Conservation (phyloP, 306 rosid species). For the Malus asiatica region DNA sequence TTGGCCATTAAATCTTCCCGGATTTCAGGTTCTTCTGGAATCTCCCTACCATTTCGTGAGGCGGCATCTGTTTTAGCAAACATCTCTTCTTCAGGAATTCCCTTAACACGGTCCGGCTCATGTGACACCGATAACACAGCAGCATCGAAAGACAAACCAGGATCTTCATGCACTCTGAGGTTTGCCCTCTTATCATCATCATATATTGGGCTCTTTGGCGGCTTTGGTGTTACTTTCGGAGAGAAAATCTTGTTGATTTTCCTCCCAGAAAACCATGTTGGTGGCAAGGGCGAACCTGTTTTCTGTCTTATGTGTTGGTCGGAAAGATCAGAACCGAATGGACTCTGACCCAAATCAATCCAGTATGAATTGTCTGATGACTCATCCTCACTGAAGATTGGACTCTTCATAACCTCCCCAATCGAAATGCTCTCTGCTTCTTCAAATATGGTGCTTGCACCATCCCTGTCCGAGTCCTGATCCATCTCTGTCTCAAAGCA, state of each 20-base stretch:
- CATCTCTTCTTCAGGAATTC: slow-evolving; percentile 75
- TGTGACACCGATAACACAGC: slow-evolving; percentile 75
- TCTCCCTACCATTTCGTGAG: slow-evolving; percentile 31
- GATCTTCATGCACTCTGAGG: slow-evolving; percentile 43
- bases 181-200: slow-evolving; percentile 45
- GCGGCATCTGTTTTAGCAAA: slow-evolving; percentile 32
- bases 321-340: slow-evolving; percentile 64
- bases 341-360: slow-evolving; percentile 98
- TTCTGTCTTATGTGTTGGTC: slow-evolving; percentile 52
- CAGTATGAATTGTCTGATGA: slow-evolving; percentile 84
- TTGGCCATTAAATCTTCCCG: slow-evolving; percentile 44
- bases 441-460: slow-evolving; percentile 90
- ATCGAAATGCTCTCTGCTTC: slow-evolving; percentile 82
- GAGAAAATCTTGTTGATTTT: slow-evolving; percentile 46
- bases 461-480: slow-evolving; percentile 94
- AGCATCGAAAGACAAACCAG: slow-evolving; percentile 85
- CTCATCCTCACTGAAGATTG: slow-evolving; percentile 93
- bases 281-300: slow-evolving; percentile 66
- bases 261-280: slow-evolving; percentile 67
- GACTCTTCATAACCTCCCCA: slow-evolving; percentile 97
- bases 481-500: slow-evolving; percentile 91
- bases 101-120: slow-evolving; percentile 57
- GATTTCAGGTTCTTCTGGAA: slow-evolving; percentile 21
- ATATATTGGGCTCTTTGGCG: slow-evolving; percentile 57
- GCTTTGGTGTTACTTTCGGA: slow-evolving; percentile 51